Conservation (phyloP, 768 basidiomycete species). For the Boletus vermiculosoides region DNA sequence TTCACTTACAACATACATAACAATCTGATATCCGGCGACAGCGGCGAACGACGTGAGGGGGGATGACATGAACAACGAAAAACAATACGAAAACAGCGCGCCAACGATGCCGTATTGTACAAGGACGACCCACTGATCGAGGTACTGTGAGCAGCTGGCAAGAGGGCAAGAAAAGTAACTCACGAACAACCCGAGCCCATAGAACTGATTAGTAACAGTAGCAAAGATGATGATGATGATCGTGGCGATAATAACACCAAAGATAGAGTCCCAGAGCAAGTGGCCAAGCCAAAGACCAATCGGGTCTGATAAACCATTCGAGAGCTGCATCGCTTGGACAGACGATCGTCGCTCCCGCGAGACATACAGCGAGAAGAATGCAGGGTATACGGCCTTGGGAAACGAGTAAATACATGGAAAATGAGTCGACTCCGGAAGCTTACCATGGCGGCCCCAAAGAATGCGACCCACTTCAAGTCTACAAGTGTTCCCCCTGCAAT, state of each 20-base stretch:
- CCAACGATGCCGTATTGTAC: constrained; percentile 69
- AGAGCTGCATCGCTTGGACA: constrained; percentile 81
- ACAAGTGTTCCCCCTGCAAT: constrained; percentile 54
- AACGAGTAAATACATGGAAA: neutral
- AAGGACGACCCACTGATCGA: constrained; percentile 62
- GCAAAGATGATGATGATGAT: constrained; percentile 64
- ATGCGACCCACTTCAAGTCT: constrained; percentile 71
- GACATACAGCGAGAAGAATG: constrained; percentile 78
- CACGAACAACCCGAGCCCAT: constrained; percentile 61
- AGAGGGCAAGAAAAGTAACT: constrained; percentile 31
- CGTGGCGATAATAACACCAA: constrained; percentile 57
- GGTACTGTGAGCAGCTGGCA: neutral
- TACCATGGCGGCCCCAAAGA: constrained; percentile 74
- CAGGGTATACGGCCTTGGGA: constrained; percentile 68
- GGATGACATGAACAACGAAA: constrained; percentile 58
- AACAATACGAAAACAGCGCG: constrained; percentile 66
- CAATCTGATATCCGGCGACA: constrained; percentile 69
- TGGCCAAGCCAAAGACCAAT: constrained; percentile 78
- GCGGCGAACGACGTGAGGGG: constrained; percentile 73
- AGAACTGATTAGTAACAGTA: constrained; percentile 56
- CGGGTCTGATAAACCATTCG: constrained; percentile 70
- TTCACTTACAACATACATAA: constrained; percentile 64
- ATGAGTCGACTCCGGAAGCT: constrained; percentile 3
- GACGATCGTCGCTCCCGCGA: constrained; percentile 63
- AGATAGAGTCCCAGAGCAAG: constrained; percentile 67